These are phyloP conservation scores for Phaeosphaeria sp. DNA, from an alignment of 2,329 filamentous ascomycete genomes.

Conservation along the genomic window DNA sequence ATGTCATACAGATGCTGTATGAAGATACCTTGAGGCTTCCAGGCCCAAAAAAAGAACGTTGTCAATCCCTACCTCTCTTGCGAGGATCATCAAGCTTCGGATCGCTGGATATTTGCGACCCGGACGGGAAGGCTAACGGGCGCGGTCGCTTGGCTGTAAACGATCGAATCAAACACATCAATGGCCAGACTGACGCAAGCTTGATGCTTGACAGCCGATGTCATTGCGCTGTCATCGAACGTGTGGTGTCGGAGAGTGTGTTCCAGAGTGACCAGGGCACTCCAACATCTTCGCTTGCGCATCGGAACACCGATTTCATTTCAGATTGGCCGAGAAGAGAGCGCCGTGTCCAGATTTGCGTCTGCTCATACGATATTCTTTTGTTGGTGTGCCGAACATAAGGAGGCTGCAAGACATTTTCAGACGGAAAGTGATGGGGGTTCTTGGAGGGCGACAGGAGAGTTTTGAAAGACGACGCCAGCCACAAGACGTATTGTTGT, in stretches of 20 bases:
- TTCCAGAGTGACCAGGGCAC: constrained; percentile 39
- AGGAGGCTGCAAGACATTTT: too few relatives aligned
- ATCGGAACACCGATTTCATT: not conserved
- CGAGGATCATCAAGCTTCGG: constrained; percentile 29
- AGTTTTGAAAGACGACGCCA: too few relatives aligned
- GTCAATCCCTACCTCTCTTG: constrained; percentile 36
- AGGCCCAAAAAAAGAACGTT: constrained; percentile 26
- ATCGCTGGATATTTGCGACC: constrained; percentile 23
- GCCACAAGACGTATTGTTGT: too few relatives aligned
- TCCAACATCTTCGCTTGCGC: not conserved
- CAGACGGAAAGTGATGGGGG: too few relatives aligned
- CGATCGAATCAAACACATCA: constrained; percentile 44
- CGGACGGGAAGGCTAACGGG: constrained; percentile 23
- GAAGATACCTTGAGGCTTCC: constrained; percentile 36
- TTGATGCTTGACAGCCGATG: constrained; percentile 25
- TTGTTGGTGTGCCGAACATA: too few relatives aligned
- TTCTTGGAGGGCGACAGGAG: not conserved
- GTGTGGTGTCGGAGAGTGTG: constrained; percentile 42
- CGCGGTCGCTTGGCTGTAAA: constrained; percentile 28
- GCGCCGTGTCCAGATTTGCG: too few relatives aligned
- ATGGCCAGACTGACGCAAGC: constrained; percentile 25
- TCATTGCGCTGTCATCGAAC: constrained; percentile 33
- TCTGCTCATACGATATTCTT: too few relatives aligned
- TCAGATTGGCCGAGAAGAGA: not conserved
- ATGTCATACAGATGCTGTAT: constrained; percentile 44